Base-by-base conservation (phyloP, 2,329 filamentous ascomycete genomes). In the Beauveria sp. region DNA sequence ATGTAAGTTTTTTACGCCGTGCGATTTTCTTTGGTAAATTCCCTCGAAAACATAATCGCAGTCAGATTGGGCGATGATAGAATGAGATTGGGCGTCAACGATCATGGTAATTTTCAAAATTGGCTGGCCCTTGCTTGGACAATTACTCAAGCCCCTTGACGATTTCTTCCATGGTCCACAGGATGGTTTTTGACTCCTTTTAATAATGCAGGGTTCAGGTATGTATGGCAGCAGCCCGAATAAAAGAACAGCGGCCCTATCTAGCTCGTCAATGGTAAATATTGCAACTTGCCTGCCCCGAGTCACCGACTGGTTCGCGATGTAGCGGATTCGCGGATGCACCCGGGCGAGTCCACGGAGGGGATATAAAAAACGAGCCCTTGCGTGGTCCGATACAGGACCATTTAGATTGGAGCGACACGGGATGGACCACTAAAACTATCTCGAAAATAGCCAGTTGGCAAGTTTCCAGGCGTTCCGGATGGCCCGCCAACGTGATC, bases 401-500 rank as follows among this genome's bases (percentile, higher is more conserved):
- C 24, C 16, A 44, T 44, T 20, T 44, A 7, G 3, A 22, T 9
- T 24, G 30, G 50, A 37, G 9, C 53, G 26, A 37, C 34, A 37
- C 34, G 34, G 34, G 34, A 37, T 37, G 40, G 22, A 46, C 41
- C 41, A 55, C 52, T 54, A 44, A 14, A 14, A 30, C 24, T 44
- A 55, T 22, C 20, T 20, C n/a, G n/a, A 4, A 46, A 20, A n/a
- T 22, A 55, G 30, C 24, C 20, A 30, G 14, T 22, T n/a, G 18
- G 9, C 44, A 20, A 34, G 10, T 5, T 26, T 18, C 37, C n/a
- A 48, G 43, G 12, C 30, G 48, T 47, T 50, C 44, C 55, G 55
- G 46, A 47, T 50, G 55, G 55, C 50, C 54, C 55, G 55, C 26
- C 34, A 59, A 40, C 57, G 57, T 59, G 57, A 59, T 59, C 57